Evolutionary conservation across 2,329 filamentous ascomycete species (phyloP).

Genomic region (Pseudocercospora macadamiae): DNA sequence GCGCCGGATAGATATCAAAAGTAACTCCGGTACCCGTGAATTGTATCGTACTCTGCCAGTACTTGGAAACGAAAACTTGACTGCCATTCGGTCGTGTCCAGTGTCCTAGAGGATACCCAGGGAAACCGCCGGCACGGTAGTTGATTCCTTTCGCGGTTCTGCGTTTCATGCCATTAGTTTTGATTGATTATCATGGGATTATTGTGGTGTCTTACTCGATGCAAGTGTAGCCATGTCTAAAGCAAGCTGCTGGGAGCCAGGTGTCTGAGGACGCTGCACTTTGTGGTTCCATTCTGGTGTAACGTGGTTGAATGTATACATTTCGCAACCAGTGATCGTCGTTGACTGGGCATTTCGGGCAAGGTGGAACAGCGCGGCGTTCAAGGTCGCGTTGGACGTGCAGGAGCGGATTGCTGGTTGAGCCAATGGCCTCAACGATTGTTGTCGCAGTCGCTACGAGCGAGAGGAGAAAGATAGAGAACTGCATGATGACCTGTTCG

Average conservation of each 20-base stretch:
- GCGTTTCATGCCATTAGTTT: background rate
- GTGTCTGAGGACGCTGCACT: background rate
- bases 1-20: constrained; percentile 12
- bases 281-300: background rate
- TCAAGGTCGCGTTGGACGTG: background rate
- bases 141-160: background rate
- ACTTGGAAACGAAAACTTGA: constrained; percentile 14
- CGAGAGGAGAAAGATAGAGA: background rate
- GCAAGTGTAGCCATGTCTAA: background rate
- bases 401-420: background rate
- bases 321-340: background rate
- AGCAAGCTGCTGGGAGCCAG: background rate
- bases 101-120: background rate
- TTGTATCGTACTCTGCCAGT: constrained; percentile 9
- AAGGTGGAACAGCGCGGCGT: background rate
- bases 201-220: background rate
- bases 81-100: constrained; percentile 12
- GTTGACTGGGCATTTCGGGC: background rate
- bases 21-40: background rate
- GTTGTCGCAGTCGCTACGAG: background rate
- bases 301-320: background rate
- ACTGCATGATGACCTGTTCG: background rate
- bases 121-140: background rate
- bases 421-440: background rate
- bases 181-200: background rate